A percentile compares a stretch with the other conserved stretches of the same genome.
Conservation (phyloP, 805 yeast species). For the Pichia kluyveri region DNA sequence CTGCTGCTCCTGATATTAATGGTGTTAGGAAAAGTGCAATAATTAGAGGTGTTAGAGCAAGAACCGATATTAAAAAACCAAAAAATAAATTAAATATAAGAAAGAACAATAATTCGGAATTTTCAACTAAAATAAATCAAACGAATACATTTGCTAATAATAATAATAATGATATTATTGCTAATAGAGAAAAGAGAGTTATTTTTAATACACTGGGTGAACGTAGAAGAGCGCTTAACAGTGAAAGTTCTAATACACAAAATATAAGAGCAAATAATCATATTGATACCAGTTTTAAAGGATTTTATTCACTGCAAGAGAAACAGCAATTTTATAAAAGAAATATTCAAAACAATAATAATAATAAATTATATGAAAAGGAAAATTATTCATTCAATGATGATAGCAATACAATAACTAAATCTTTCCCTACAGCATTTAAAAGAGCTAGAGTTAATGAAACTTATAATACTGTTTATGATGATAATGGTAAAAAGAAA, state of each 20-base stretch:
- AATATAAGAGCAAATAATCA: not conserved
- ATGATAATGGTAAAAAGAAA: slow-evolving; percentile 9
- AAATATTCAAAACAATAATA: slow-evolving; percentile 14
- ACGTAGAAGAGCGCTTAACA: not conserved
- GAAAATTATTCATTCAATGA: not conserved
- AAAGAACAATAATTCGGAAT: not conserved
- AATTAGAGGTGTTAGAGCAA: slow-evolving; percentile 26
- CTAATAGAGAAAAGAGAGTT: slow-evolving; percentile 1
- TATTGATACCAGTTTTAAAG: slow-evolving; percentile 6
- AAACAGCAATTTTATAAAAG: slow-evolving; percentile 18
- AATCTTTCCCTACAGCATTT: not conserved
- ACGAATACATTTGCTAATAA: too few species aligned
- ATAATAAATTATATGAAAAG: slow-evolving; percentile 1
- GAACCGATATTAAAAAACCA: slow-evolving; percentile 3
- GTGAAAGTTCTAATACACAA: not conserved
- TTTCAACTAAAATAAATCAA: too few species aligned
- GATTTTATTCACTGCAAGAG: slow-evolving; percentile 20
- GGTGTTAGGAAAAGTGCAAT: slow-evolving; percentile 29
- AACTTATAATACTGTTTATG: not conserved
- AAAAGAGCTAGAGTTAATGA: not conserved
- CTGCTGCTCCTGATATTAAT: slow-evolving; percentile 24
- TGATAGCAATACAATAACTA: not conserved
- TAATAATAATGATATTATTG: not conserved
- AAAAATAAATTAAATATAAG: not conserved
- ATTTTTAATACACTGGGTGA: slow-evolving; percentile 1